Conservation (phyloP, 2,329 filamentous ascomycete genomes). For the Tolypocladium guangdongense region DNA sequence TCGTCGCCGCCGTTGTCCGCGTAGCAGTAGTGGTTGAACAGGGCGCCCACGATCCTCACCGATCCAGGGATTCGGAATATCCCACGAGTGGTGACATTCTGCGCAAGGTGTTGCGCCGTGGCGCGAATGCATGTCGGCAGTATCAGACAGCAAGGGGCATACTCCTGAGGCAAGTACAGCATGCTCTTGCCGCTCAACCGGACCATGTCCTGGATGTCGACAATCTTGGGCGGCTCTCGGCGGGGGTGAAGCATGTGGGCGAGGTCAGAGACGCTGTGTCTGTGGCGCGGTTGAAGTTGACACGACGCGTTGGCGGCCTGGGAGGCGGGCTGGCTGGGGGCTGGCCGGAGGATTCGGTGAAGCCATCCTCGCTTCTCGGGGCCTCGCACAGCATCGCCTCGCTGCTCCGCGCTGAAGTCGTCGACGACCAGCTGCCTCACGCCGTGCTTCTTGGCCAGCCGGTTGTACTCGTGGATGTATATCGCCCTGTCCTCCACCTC, state of each 20-base stretch:
- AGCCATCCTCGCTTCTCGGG: slow-evolving; percentile 26
- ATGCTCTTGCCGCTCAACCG: slow-evolving; percentile 52
- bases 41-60: slow-evolving; percentile 37
- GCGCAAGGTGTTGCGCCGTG: slow-evolving; percentile 51
- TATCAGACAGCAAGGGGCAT: slow-evolving; percentile 43
- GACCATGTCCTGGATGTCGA: slow-evolving; percentile 47
- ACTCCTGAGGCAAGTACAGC: slow-evolving; percentile 48
- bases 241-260: slow-evolving; percentile 32
- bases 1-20: slow-evolving; percentile 34
- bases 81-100: slow-evolving; percentile 43
- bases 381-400: slow-evolving; percentile 7
- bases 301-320: slow-evolving; percentile 2
- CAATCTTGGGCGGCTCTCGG: slow-evolving; percentile 35
- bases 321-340: slow-evolving; percentile 7
- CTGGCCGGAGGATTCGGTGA: slow-evolving; percentile 22
- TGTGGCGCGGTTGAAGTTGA: slow-evolving; percentile 22
- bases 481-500: slow-evolving; percentile 34
- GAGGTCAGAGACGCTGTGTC: slow-evolving; percentile 45
- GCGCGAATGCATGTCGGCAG: slow-evolving; percentile 57
- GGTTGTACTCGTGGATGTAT: slow-evolving; percentile 49
- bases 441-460: slow-evolving; percentile 47
- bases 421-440: slow-evolving; percentile 30
- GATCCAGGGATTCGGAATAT: slow-evolving; percentile 56
- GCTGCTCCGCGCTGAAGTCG: slow-evolving; percentile 19
- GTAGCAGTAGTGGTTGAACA: slow-evolving; percentile 54